A percentile compares a stretch with the other conserved stretches of the same genome.
Evolutionary conservation across 2,329 filamentous ascomycete species (phyloP).

Genomic region (Penicillium expansum): DNA sequence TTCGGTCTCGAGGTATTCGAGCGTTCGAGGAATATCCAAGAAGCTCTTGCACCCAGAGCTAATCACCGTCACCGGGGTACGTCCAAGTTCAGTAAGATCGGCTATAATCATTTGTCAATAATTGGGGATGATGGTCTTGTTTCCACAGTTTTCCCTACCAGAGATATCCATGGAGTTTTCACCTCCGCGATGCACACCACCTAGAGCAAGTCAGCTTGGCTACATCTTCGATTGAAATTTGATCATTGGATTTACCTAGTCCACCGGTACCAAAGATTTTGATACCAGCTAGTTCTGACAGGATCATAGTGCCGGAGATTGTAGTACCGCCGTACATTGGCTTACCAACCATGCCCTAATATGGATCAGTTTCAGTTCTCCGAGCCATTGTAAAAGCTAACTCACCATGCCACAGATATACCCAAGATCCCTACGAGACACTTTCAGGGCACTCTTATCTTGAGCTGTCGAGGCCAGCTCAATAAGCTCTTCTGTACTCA

Average conservation of each 20-base stretch:
- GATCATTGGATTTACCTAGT: constrained; percentile 52
- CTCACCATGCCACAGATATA: constrained; percentile 74
- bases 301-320: constrained; percentile 86
- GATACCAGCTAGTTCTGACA: constrained; percentile 83
- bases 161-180: constrained; percentile 89
- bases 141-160: constrained; percentile 26
- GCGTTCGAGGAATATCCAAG: constrained; percentile 81
- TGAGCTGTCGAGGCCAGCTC: constrained; percentile 65
- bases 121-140: background rate
- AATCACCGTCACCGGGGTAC: constrained; percentile 83
- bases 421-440: constrained; percentile 82
- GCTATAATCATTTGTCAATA: constrained; percentile 48
- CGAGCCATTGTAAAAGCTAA: background rate
- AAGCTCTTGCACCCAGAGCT: constrained; percentile 95
- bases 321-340: constrained; percentile 86
- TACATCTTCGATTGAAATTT: background rate
- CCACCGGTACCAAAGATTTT: constrained; percentile 92
- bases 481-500: constrained; percentile 68
- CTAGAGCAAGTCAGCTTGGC: constrained; percentile 27
- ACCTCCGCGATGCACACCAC: constrained; percentile 87
- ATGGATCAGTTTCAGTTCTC: constrained; percentile 2
- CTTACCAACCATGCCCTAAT: constrained; percentile 62
- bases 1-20: constrained; percentile 74
- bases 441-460: constrained; percentile 69
- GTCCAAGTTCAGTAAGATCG: constrained; percentile 88